Percentiles rank a stretch among this genome's conserved stretches.
These are phyloP conservation scores for Phytophthora litchii DNA, from an alignment of 352 stramenopile genomes.

Conservation along the genomic window DNA sequence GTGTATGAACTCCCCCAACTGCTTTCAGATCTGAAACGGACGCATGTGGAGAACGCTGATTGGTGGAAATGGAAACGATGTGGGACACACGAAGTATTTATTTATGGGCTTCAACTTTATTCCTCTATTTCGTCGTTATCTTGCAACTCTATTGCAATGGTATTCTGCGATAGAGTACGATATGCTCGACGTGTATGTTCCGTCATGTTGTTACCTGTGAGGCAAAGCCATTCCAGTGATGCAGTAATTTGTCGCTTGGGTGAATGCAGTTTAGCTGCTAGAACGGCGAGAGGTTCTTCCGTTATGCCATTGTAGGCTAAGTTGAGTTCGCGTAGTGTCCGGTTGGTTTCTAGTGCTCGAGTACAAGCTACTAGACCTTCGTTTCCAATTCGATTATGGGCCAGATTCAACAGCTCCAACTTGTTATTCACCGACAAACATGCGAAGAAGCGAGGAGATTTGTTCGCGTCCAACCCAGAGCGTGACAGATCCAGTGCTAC, in stretches of 20 bases:
- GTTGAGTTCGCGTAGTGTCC: slow-evolving; percentile 68
- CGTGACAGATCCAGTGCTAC: slow-evolving; percentile 68
- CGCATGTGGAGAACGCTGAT: slow-evolving; percentile 2
- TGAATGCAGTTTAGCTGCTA: slow-evolving; percentile 43
- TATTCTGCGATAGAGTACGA: slow-evolving; percentile 30
- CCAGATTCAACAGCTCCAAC: slow-evolving; percentile 55
- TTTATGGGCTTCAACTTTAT: background rate
- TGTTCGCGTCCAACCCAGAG: slow-evolving; percentile 59
- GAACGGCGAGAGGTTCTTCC: slow-evolving; percentile 64
- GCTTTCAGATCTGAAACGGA: slow-evolving; percentile 29
- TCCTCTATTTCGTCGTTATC: slow-evolving; percentile 26
- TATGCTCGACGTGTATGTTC: slow-evolving; percentile 47
- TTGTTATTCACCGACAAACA: slow-evolving; percentile 66
- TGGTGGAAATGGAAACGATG: too few relatives aligned
- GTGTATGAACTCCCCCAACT: background rate
- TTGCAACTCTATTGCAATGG: slow-evolving; percentile 53
- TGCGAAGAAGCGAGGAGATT: slow-evolving; percentile 67
- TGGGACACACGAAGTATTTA: too few relatives aligned
- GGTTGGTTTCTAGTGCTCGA: slow-evolving; percentile 60
- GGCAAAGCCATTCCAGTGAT: slow-evolving; percentile 56
- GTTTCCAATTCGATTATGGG: slow-evolving; percentile 75
- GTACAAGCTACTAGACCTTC: slow-evolving; percentile 73
- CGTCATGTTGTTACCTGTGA: slow-evolving; percentile 69
- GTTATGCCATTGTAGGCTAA: slow-evolving; percentile 78
- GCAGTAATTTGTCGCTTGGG: slow-evolving; percentile 26